These are phyloP conservation scores for Hordeum marinum DNA, from an alignment of 176 grass and related monocot species.

Conservation along the genomic window DNA sequence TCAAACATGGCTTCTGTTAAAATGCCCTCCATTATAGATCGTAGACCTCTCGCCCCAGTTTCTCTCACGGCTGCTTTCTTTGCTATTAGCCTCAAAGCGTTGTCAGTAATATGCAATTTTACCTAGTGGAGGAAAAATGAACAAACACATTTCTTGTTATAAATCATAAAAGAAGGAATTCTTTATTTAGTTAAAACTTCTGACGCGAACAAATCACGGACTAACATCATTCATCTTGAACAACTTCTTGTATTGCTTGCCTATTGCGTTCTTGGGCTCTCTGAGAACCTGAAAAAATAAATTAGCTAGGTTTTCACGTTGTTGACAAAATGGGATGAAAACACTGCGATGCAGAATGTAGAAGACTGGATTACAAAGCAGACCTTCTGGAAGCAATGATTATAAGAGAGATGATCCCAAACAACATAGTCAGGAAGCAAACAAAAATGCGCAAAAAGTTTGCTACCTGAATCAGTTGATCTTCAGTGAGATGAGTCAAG, in stretches of 20 bases:
- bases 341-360: neutral
- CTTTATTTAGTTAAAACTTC: neutral
- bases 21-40: conserved; percentile 52
- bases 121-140: conserved; percentile 31
- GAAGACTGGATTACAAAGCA: neutral
- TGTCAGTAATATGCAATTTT: conserved; percentile 54
- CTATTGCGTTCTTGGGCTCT: conserved; percentile 60
- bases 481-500: conserved; percentile 44
- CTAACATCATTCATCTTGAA: conserved; percentile 78
- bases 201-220: neutral
- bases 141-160: neutral
- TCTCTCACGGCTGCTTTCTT: conserved; percentile 42
- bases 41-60: conserved; percentile 41
- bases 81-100: conserved; percentile 47
- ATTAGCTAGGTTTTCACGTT: neutral
- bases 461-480: conserved; percentile 57
- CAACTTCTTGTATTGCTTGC: conserved; percentile 63
- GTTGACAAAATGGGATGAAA: neutral
- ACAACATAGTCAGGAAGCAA: neutral
- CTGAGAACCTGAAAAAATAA: conserved; percentile 46
- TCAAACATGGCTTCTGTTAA: conserved; percentile 80
- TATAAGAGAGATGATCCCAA: neutral
- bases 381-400: neutral
- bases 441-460: neutral
- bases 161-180: neutral